A percentile compares a stretch with the other conserved stretches of the same genome.
These are phyloP conservation scores for Ophiostoma australiae DNA, from an alignment of 2,329 filamentous ascomycete species.

Conservation along the genomic window DNA sequence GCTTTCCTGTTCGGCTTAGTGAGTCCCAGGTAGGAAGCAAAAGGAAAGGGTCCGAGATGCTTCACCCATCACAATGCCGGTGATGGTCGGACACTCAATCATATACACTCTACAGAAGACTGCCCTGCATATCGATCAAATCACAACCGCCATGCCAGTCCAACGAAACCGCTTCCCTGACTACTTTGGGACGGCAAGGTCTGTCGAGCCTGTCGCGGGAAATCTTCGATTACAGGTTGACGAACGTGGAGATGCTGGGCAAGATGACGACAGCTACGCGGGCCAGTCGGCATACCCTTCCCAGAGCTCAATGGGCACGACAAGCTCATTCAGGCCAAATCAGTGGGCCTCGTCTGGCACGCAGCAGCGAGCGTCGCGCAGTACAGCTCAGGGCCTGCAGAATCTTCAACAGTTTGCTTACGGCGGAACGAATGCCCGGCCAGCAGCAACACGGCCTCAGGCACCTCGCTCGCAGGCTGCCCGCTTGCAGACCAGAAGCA, in stretches of 20 bases:
- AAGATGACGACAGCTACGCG: background rate
- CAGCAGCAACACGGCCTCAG: background rate
- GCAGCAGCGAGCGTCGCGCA: background rate
- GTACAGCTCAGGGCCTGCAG: background rate
- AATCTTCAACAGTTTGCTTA: constrained; percentile 15
- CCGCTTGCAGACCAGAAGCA: background rate
- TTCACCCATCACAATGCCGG: background rate
- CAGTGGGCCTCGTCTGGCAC: constrained; percentile 17
- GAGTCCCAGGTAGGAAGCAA: background rate
- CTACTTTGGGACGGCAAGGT: constrained; percentile 21
- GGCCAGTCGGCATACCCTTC: background rate
- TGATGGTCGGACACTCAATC: background rate
- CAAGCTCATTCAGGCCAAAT: constrained; percentile 14
- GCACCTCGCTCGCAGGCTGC: background rate
- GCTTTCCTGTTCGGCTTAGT: background rate
- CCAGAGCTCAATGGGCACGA: background rate
- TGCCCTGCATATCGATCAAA: background rate
- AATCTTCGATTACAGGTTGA: background rate
- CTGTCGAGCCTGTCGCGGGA: background rate
- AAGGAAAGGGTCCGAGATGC: background rate
- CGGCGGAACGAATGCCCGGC: background rate
- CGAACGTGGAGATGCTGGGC: background rate
- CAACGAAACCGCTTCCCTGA: constrained; percentile 17
- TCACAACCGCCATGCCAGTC: background rate
- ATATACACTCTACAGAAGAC: background rate